phyloP scores from a whole-genome alignment of 768 basidiomycete genomes.

The Gymnopilus junonius region DNA sequence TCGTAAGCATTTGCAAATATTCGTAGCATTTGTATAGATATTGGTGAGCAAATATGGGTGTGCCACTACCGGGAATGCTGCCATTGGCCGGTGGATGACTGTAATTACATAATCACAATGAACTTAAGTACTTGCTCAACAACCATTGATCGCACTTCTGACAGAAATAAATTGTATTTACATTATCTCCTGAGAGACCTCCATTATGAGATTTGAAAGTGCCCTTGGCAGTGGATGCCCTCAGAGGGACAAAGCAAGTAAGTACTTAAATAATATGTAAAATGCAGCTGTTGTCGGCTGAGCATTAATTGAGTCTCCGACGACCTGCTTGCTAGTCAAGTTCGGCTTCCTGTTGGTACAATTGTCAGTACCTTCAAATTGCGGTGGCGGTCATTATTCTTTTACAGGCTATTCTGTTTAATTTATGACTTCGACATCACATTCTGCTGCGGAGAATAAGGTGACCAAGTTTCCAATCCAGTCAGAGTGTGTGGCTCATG shows the following conservation, averaged over 20 bases:
- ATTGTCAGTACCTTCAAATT: constrained; percentile 21
- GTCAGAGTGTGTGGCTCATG: constrained; percentile 4
- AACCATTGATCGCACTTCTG: too few species aligned
- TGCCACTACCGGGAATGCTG: too few species aligned
- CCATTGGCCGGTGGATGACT: too few species aligned
- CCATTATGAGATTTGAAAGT: too few species aligned
- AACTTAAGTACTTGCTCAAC: background rate
- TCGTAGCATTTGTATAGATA: too few species aligned
- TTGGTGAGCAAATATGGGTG: too few species aligned
- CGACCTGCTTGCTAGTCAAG: constrained; percentile 31
- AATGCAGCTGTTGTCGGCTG: constrained; percentile 22
- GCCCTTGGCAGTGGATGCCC: background rate
- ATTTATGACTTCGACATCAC: constrained; percentile 53
- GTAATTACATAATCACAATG: background rate
- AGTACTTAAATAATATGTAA: too few species aligned
- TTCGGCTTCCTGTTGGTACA: constrained; percentile 33
- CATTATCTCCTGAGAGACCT: too few species aligned
- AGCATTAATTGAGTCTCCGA: constrained; percentile 62
- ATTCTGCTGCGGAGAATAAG: constrained; percentile 51
- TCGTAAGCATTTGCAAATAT: too few species aligned
- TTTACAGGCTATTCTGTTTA: constrained; percentile 18
- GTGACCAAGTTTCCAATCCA: constrained; percentile 38
- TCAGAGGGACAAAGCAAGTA: background rate
- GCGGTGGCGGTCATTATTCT: constrained; percentile 22
- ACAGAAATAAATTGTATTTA: too few species aligned